Base-by-base conservation (phyloP, 331 rosid species). In the Phaseolus coccineus region DNA sequence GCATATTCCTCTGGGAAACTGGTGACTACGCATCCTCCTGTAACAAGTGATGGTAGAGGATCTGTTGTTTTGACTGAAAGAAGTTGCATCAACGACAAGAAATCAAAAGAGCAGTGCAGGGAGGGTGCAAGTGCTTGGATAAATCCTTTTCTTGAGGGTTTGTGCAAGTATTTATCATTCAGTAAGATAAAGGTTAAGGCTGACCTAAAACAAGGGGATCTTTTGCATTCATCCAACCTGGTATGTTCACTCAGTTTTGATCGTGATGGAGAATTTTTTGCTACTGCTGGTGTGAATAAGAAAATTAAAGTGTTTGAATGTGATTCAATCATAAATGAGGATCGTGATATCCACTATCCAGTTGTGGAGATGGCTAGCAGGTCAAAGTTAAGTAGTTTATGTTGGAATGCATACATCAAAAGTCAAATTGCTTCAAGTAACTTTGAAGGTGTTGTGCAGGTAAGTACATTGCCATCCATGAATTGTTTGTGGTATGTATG, bases 361-460 rank as follows among this genome's bases (percentile, higher is more conserved):
- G 94, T 96, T 22, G 96, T 93, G 82, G 99, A 96, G 89, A 90
- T 96, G 92, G 93, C 85, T 73, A 84, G 92, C 88, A 87, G 87
- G 81, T 93, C 99, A 39, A 96, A 84, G 88, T 84, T 96, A 77
- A 96, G 99, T 89, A 93, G 94, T 84, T 75, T 93, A 71, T 96
- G 96, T 86, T 96, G 99, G 99, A 96, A 96, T 76, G 83, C 93
- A 71, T 96, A 96, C 77, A 96, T 96, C 86, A 96, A 96, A 83
- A 89, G 98, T 83, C 99, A 96, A 86, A 91, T 93, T 78, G 99
- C 99, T 85, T 96, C 99, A 4, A 96, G 99, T 74, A 96, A 93
- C 85, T 96, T 96, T 74, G 99, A 96, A 88, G 99, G 98, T 52
- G 92, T 88, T 64, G 99, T 96, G 46, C 99, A 96, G 97, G 99